Conservation (phyloP, 495 filamentous ascomycete species). For the Opeltia flavorubescens region DNA sequence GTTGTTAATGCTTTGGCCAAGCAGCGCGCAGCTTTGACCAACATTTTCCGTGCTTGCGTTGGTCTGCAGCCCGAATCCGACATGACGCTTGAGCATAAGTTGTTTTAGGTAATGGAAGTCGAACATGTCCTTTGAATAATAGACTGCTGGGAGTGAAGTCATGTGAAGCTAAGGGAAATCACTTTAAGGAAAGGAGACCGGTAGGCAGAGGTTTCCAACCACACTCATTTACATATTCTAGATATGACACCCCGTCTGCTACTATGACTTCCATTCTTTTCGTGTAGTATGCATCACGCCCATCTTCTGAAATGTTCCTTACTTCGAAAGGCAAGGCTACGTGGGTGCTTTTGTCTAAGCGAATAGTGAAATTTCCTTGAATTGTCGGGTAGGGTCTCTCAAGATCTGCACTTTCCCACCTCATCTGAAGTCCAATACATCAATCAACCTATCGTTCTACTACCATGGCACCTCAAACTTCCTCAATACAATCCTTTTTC, state of each 20-base stretch:
- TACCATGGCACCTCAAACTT: constrained; percentile 24
- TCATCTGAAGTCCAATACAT: background rate
- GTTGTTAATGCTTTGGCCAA: constrained; percentile 94
- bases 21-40: constrained; percentile 86
- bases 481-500: constrained; percentile 43
- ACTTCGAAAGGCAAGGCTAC: too few species aligned
- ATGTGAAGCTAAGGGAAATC: background rate
- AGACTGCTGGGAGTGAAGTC: background rate
- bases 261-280: background rate
- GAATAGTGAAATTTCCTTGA: background rate
- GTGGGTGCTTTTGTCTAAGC: too few species aligned
- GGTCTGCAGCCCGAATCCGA: constrained; percentile 96
- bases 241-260: background rate
- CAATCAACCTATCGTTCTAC: too few species aligned
- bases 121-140: background rate
- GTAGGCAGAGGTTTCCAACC: constrained; percentile 1
- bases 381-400: too few species aligned
- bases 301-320: too few species aligned
- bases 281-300: too few species aligned
- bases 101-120: constrained; percentile 41
- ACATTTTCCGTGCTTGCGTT: constrained; percentile 98
- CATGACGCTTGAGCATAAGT: constrained; percentile 99
- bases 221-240: constrained; percentile 2
- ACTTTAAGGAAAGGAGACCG: background rate
- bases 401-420: background rate